Evolutionary conservation across 352 stramenopile species (phyloP).

Genomic region (Phytophthora aleatoria): DNA sequence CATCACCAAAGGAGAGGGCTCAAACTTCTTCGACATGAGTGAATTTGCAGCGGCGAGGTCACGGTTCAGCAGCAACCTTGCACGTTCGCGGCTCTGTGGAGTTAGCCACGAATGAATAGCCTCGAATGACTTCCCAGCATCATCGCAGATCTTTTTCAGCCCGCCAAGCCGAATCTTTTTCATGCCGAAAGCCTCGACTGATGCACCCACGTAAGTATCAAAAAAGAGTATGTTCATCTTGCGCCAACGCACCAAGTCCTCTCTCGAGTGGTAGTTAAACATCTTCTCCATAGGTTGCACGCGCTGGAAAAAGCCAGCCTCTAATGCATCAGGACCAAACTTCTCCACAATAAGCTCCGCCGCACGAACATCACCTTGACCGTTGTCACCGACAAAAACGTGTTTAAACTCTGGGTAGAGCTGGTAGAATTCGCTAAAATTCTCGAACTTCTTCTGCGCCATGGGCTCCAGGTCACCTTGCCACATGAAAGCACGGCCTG

Average conservation of each 20-base stretch:
- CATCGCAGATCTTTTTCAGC: slow-evolving; percentile 73
- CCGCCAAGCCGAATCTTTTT: slow-evolving; percentile 70
- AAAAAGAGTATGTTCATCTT: slow-evolving; percentile 93
- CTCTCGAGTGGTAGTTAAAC: slow-evolving; percentile 78
- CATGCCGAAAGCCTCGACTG: slow-evolving; percentile 75
- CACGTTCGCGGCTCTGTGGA: slow-evolving; percentile 59
- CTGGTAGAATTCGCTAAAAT: slow-evolving; percentile 93
- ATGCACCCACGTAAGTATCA: slow-evolving; percentile 88
- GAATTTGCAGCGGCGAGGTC: slow-evolving; percentile 70
- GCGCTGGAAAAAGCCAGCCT: slow-evolving; percentile 90
- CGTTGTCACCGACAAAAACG: slow-evolving; percentile 99
- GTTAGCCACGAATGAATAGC: slow-evolving; percentile 63
- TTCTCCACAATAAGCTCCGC: slow-evolving; percentile 90
- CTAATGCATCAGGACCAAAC: slow-evolving; percentile 64
- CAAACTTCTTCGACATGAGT: slow-evolving; percentile 50
- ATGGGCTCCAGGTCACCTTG: slow-evolving; percentile 96
- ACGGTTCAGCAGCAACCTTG: slow-evolving; percentile 66
- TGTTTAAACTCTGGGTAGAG: slow-evolving; percentile 99
- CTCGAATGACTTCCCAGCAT: slow-evolving; percentile 57
- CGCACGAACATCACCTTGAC: slow-evolving; percentile 92
- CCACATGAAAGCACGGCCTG: slow-evolving; percentile 95
- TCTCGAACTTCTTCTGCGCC: slow-evolving; percentile 97
- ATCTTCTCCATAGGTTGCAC: slow-evolving; percentile 88
- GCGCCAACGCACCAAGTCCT: slow-evolving; percentile 77
- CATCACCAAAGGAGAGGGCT: slow-evolving; percentile 40